Percentiles rank a stretch among this genome's conserved stretches.
Evolutionary conservation across 1,284 basidiomycete genomes (phyloP).

Genomic region (Gomphus bonarii): DNA sequence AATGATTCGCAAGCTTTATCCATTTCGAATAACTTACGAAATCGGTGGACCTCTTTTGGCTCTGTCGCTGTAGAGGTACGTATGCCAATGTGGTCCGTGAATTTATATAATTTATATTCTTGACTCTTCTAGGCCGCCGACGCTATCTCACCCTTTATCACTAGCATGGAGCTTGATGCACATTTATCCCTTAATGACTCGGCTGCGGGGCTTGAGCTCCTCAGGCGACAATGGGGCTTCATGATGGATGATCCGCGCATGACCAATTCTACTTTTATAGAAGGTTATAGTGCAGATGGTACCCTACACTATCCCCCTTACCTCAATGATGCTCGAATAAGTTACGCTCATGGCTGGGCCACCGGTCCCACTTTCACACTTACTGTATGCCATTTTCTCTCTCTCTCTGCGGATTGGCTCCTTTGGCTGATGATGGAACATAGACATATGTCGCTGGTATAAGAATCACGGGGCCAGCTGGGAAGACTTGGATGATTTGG

Average conservation of each 20-base stretch:
- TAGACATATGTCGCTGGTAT: conserved; percentile 31
- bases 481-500: conserved; percentile 31
- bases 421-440: not conserved
- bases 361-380: conserved; percentile 35
- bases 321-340: conserved; percentile 24
- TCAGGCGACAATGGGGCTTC: conserved; percentile 41
- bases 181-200: conserved; percentile 40
- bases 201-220: conserved; percentile 35
- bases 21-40: conserved; percentile 32
- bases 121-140: conserved; percentile 30
- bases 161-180: conserved; percentile 42
- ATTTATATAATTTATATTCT: not conserved
- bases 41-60: conserved; percentile 39
- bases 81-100: not conserved
- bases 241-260: conserved; percentile 42
- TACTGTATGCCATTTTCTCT: conserved; percentile 20
- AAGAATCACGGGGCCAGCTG: conserved; percentile 28
- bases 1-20: conserved; percentile 28
- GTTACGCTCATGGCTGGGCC: conserved; percentile 24
- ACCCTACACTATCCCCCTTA: conserved; percentile 38
- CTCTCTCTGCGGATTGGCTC: not conserved
- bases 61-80: conserved; percentile 23
- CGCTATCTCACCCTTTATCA: conserved; percentile 40
- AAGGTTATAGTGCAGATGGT: conserved; percentile 41
- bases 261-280: conserved; percentile 39